Evolutionary conservation across 768 basidiomycete genomes (phyloP), one percentile per base, ranked within the genome.

Genomic region (Crassisporium funariophilum): DNA sequence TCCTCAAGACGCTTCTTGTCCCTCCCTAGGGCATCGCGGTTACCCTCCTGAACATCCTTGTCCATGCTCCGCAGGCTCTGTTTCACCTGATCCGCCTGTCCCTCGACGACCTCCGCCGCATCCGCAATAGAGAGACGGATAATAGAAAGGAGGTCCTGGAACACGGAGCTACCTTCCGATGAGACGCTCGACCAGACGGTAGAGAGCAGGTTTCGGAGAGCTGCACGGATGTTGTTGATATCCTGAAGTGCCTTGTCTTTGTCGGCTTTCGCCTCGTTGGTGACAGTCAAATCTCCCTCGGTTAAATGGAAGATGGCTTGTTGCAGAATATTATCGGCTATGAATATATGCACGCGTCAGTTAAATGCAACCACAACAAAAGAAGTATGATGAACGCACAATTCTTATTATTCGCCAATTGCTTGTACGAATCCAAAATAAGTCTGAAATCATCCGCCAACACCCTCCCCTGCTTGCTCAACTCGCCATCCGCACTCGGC

Each of bases 281-380:
- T 69, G 1, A 64, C 58, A 12, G 68, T 59, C 25, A 81, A 45
- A 47, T 87, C 81, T 17, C 76, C 78, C 53, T 82, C 69, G 4
- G 74, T 69, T 23, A 89, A 65, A 54, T 86, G 81, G 78, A 80
- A 88, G 27, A 87, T 63, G 4, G 81, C 79, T 49, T 83, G 68
- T 57, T 90, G 87, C 1, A 88, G 58, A 35, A 82, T 47, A 48
- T 86, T 76, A 50, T 87, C 86, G 45, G 72, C 86, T 88, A 43
- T 1, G 29, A 23, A 29, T 27, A 23, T 4, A 33, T 13, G 17
- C 19, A 11, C 15, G 34, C 13, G 2, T 8, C 22, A 19, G 25
- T 10, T 31, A 4, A 29, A 31, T 31, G n/a, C 5, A 47, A 24
- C 4, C 4, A 20, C 12, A 5, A 23, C 1, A 23, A 17, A 12